A percentile compares a stretch with the other conserved stretches of the same genome.
Conservation (phyloP, 495 filamentous ascomycete genomes). For the Pyrenula massariospora region DNA sequence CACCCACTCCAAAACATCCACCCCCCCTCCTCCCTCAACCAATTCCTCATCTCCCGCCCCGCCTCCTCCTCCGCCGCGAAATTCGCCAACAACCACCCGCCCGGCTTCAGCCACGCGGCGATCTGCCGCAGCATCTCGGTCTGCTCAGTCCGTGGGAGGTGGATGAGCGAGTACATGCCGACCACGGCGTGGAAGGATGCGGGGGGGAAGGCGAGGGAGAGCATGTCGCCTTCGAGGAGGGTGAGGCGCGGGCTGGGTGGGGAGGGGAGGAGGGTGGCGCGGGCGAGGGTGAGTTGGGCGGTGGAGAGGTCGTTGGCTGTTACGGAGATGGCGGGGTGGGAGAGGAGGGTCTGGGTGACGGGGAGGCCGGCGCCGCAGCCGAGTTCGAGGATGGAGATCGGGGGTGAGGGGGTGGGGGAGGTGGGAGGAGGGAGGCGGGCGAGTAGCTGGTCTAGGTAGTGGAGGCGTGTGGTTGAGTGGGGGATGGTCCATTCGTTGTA, state of each 20-base stretch:
- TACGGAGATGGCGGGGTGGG: constrained; percentile 6
- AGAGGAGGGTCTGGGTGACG: constrained; percentile 15
- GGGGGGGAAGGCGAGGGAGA: constrained; percentile 16
- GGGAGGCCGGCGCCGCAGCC: constrained; percentile 30
- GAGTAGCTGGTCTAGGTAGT: constrained; percentile 18
- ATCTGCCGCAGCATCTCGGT: constrained; percentile 18
- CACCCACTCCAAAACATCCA: too few species aligned
- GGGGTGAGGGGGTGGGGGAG: neutral
- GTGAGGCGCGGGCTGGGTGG: constrained; percentile 5
- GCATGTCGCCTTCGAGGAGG: constrained; percentile 29
- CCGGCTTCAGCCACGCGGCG: constrained; percentile 25
- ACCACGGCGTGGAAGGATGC: constrained; percentile 25
- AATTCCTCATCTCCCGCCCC: too few species aligned
- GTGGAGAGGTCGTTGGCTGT: constrained; percentile 28
- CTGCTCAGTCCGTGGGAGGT: constrained; percentile 31
- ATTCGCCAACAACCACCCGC: constrained; percentile 26
- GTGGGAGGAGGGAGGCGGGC: constrained; percentile 6
- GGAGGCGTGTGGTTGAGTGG: constrained; percentile 15
- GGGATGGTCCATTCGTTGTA: constrained; percentile 26
- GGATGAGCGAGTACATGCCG: constrained; percentile 31
- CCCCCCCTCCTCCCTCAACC: too few species aligned
- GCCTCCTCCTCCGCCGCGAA: constrained; percentile 17
- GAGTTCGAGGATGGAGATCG: constrained; percentile 21
- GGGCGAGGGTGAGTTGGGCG: constrained; percentile 22
- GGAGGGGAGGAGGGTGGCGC: constrained; percentile 8